These are phyloP conservation scores for Rosa lucieae DNA, from an alignment of 306 rosid species.

Conservation along the genomic window DNA sequence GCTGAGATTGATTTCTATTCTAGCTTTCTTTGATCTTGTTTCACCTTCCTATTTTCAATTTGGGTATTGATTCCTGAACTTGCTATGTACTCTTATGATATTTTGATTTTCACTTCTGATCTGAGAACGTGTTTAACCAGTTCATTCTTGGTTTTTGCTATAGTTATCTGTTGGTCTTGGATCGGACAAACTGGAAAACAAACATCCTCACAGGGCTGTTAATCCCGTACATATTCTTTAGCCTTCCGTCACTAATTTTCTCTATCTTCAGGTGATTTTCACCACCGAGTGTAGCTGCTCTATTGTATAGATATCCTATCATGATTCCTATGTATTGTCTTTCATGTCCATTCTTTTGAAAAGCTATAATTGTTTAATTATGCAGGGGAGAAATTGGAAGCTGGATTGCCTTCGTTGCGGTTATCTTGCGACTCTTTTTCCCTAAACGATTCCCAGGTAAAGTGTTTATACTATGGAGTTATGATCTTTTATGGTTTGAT, in stretches of 20 bases:
- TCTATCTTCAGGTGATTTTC: slow-evolving; percentile 52
- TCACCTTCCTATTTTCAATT: background rate
- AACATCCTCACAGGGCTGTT: slow-evolving; percentile 80
- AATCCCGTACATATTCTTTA: slow-evolving; percentile 90
- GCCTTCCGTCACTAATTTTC: slow-evolving; percentile 68
- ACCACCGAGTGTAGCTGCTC: background rate
- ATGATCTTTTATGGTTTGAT: background rate
- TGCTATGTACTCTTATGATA: background rate
- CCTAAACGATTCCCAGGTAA: slow-evolving; percentile 78
- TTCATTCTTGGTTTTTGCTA: slow-evolving; percentile 4
- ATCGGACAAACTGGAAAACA: slow-evolving; percentile 92
- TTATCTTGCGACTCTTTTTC: slow-evolving; percentile 71
- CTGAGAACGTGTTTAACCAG: background rate
- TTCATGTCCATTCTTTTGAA: background rate
- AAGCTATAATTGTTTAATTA: slow-evolving; percentile 9
- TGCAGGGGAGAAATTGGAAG: slow-evolving; percentile 81
- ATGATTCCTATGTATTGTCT: background rate
- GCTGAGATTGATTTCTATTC: background rate
- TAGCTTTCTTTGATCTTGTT: background rate
- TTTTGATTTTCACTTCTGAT: background rate
- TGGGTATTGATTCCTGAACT: background rate
- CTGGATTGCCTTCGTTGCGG: slow-evolving; percentile 81
- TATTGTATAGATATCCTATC: background rate
- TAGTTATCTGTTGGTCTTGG: slow-evolving; percentile 87
- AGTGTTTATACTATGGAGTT: background rate